Base-by-base conservation (phyloP, 331 rosid species). In the Rosa hybrid region DNA sequence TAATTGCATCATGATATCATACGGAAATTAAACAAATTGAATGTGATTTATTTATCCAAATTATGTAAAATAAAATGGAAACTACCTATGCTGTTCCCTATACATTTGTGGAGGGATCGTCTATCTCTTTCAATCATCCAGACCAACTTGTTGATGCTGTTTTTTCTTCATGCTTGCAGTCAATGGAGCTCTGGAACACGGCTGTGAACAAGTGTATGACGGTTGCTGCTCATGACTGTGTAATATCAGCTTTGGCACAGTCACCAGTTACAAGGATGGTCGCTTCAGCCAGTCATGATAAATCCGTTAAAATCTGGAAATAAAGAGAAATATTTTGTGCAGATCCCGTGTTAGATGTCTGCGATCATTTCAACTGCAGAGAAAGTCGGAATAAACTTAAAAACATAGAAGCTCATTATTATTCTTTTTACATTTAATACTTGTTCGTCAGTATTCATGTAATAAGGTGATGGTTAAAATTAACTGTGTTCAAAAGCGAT, bases 281-380 rank as follows among this genome's bases (percentile, higher is more conserved):
- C 76, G 98, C 98, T 76, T 94, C 98, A 4, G 90, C 97, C 68
- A 94, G 97, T 79, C 84, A 89, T 79, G 98, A 94, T 84, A 92
- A 86, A 77, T 91, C 94, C 10, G 97, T 94, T 30, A 94, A 94
- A 88, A 85, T 94, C 71, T 94, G 97, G 97, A 94, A 94, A 68
- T 94, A 78, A 90, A 50, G 9, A 27, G 72, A 5, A n/a, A 56
- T 57, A 30, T 80, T 53, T 42, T 74, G 78, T 83, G 83, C 83
- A 45, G 80, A 80, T 78, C 74, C 69, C 60, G 72, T 63, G 59
- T 85, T 49, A 67, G 62, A 81, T 71, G 81, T 89, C 54, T 81
- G 73, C 69, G 12, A 20, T 56, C 27, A 23, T 60, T 39, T 9
- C 45, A 77, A 71, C 64, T 75, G 65, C 72, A 60, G 78, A 75